Conservation (phyloP, 2,329 filamentous ascomycete species). For the Madurella fahalii region DNA sequence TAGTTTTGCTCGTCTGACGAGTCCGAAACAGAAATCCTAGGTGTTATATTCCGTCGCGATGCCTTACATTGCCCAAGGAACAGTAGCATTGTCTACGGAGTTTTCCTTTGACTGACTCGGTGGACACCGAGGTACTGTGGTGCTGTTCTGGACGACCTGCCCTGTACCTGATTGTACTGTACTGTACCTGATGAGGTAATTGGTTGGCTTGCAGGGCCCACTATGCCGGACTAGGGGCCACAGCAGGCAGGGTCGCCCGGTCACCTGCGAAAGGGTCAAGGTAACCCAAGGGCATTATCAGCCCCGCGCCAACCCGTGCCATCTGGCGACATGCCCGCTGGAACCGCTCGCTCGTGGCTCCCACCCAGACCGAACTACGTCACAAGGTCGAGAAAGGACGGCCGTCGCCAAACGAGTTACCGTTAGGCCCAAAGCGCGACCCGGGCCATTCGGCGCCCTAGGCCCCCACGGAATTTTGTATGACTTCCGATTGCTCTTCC, state of each 20-base stretch:
- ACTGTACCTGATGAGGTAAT: no score
- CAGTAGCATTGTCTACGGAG: no score
- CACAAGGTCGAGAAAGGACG: constrained; percentile 7
- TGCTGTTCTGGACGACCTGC: no score
- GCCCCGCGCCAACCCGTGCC: constrained; percentile 12
- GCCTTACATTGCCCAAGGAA: no score
- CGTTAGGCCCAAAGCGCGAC: not conserved
- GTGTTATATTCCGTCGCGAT: no score
- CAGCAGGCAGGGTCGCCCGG: not conserved
- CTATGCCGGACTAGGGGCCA: no score
- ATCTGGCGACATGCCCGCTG: constrained; percentile 12
- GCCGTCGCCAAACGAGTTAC: not conserved
- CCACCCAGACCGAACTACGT: constrained; percentile 12
- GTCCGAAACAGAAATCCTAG: no score
- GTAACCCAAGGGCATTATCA: not conserved
- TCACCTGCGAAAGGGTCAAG: not conserved
- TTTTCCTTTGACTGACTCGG: no score
- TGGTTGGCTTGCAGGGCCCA: not conserved
- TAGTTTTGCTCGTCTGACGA: no score
- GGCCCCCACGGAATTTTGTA: not conserved
- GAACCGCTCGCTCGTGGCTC: not conserved
- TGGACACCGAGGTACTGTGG: no score
- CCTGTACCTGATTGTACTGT: no score
- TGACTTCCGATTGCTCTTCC: not conserved
- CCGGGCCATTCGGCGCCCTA: not conserved